Evolutionary conservation across 768 basidiomycete species (phyloP).

Genomic region (button mushroom (Agaricus bisporus)): DNA sequence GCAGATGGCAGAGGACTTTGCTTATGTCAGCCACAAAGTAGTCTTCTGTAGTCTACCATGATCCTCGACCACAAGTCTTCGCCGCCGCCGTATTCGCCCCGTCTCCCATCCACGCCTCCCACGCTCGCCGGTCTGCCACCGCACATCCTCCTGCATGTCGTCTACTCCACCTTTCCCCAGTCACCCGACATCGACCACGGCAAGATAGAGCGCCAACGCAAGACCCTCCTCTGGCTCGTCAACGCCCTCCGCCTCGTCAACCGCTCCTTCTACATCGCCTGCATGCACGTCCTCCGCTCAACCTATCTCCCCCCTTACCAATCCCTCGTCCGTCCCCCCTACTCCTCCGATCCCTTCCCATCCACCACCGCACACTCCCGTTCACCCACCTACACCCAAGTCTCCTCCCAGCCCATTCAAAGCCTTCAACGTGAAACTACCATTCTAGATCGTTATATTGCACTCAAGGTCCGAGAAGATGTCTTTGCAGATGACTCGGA

Average conservation of each 20-base stretch:
- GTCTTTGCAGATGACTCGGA: slow-evolving; percentile 68
- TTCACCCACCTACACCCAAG: slow-evolving; percentile 16
- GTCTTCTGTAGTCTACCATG: too few relatives aligned
- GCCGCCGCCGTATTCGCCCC: slow-evolving; percentile 25
- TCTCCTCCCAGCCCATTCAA: slow-evolving; percentile 28
- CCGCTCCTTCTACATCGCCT: slow-evolving; percentile 61
- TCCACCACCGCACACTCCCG: slow-evolving; percentile 18
- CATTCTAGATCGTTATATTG: slow-evolving; percentile 74
- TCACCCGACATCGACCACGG: slow-evolving; percentile 29
- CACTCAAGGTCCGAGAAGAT: slow-evolving; percentile 75
- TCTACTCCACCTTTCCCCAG: slow-evolving; percentile 59
- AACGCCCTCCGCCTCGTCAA: slow-evolving; percentile 59
- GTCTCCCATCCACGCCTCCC: slow-evolving; percentile 16
- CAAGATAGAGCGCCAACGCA: slow-evolving; percentile 48
- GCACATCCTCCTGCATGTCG: slow-evolving; percentile 63
- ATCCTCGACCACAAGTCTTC: slow-evolving; percentile 32
- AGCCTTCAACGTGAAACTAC: slow-evolving; percentile 67
- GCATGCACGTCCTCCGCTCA: slow-evolving; percentile 77
- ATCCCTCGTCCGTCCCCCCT: slow-evolving; percentile 56
- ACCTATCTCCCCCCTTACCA: slow-evolving; percentile 66
- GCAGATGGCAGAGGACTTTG: background rate
- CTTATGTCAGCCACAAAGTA: slow-evolving; percentile 6
- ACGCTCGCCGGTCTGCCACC: slow-evolving; percentile 39
- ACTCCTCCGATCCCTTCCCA: slow-evolving; percentile 78
- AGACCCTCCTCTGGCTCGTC: slow-evolving; percentile 67